Evolutionary conservation across 768 basidiomycete genomes (phyloP).

Genomic region (Amanita molliuscula): DNA sequence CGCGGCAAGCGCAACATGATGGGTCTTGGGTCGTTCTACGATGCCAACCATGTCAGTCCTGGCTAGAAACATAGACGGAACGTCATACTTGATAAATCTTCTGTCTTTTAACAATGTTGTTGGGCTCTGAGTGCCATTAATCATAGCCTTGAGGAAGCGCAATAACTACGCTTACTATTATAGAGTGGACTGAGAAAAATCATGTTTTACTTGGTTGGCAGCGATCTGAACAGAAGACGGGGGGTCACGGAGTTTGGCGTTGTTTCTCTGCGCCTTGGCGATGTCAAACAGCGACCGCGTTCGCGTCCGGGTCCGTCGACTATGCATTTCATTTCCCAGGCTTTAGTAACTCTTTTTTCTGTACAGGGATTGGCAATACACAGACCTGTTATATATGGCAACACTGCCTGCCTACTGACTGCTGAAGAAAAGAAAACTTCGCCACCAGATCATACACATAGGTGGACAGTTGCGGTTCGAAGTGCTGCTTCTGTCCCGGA

Average conservation of each 20-base stretch:
- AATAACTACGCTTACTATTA: conserved; percentile 38
- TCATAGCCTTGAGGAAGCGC: not conserved
- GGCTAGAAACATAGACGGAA: conserved; percentile 3
- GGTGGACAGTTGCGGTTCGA: conserved; percentile 93
- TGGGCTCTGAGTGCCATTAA: conserved; percentile 29
- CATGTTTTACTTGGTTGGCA: conserved; percentile 22
- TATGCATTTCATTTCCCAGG: not conserved
- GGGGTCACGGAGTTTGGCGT: conserved; percentile 4
- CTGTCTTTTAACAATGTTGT: conserved; percentile 58
- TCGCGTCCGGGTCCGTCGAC: conserved; percentile 60
- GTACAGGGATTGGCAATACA: conserved; percentile 75
- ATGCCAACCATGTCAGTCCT: conserved; percentile 5
- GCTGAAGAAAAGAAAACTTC: conserved; percentile 54
- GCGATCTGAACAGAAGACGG: conserved; percentile 6
- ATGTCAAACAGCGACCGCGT: conserved; percentile 61
- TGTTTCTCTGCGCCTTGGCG: conserved; percentile 9
- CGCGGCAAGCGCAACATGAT: conserved; percentile 55
- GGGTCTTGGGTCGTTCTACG: conserved; percentile 35
- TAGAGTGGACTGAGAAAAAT: conserved; percentile 46
- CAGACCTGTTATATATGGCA: conserved; percentile 93
- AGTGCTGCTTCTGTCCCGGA: conserved; percentile 71
- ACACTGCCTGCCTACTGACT: conserved; percentile 74
- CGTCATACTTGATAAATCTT: conserved; percentile 48
- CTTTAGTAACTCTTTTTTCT: not conserved
- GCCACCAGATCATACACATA: conserved; percentile 78